These are phyloP conservation scores for Xylaria curta DNA, from an alignment of 495 filamentous ascomycete species.

Conservation along the genomic window DNA sequence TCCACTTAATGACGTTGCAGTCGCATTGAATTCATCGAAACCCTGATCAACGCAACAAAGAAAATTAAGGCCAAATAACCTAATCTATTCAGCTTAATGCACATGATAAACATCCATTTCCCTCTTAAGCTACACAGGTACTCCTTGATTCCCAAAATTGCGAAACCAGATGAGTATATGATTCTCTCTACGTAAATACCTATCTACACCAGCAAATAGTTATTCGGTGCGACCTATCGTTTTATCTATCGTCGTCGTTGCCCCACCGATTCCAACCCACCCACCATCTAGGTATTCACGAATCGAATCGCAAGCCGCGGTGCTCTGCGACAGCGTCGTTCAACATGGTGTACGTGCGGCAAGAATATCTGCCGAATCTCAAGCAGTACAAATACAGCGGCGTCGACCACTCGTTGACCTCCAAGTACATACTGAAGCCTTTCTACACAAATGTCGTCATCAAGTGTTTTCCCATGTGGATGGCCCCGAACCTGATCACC, in stretches of 20 bases:
- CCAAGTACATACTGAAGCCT: conserved; percentile 91
- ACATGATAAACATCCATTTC: neutral
- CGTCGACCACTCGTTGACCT: conserved; percentile 87
- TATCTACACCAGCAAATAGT: neutral
- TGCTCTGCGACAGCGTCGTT: conserved; percentile 23
- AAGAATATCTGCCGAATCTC: conserved; percentile 85
- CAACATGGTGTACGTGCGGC: conserved; percentile 83
- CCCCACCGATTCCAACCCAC: neutral
- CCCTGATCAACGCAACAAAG: conserved; percentile 7
- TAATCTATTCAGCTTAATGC: neutral
- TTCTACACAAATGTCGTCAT: conserved; percentile 97
- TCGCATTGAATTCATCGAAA: conserved; percentile 18
- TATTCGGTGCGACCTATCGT: neutral
- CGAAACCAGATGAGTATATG: too few species aligned
- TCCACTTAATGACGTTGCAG: conserved; percentile 28
- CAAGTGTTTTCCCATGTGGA: conserved; percentile 89
- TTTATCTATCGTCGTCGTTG: neutral
- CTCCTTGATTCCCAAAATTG: neutral
- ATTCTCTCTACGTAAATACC: neutral
- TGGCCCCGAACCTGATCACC: conserved; percentile 90
- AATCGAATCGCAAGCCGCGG: neutral
- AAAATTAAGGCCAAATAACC: conserved; percentile 26
- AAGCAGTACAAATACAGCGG: conserved; percentile 90
- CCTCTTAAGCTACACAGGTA: neutral
- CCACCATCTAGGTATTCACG: neutral